Evolutionary conservation across 495 filamentous ascomycete genomes (phyloP), one percentile per base, ranked within the genome.

Genomic region (Talaromyces wortmannii): DNA sequence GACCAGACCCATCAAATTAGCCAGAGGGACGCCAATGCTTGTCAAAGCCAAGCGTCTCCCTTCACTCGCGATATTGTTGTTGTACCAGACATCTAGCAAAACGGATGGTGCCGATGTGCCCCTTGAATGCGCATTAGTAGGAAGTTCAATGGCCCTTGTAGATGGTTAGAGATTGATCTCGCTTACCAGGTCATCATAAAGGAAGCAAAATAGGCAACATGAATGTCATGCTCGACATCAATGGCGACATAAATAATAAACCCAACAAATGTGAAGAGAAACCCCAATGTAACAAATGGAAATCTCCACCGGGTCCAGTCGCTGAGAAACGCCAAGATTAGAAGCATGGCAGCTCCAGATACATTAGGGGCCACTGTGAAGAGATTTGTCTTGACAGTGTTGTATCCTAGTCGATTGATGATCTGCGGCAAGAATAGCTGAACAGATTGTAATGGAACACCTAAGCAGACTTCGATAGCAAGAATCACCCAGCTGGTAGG

Each of bases 1-100:
- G 4, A 87, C 83, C 5, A 87, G 59, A 31, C 84, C 84, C 82
- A 86, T 86, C 40, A 87, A 65, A 55, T 86, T 87, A 6, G 84
- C 83, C 11, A 84, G 63, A 2, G 85, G 84, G 0, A 87, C 83
- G 7, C 80, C 83, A 13, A 87, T 67, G n/a, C 79, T 81, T 2
- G 83, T 86, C 15, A 87, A 68, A 3, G 77, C 73, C 5, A 87
- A 72, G 10, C 85, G 80, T 15, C 77, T 75, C 23, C 79, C 78
- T 67, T 87, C 85, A 59, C 87, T 73, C 2, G 83, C 80, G 31
- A 84, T 74, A 53, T 88, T 88, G 68, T 89, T 89, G 59, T 82
- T 85, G 61, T 85, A 85, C 83, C 79, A 80, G 46, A 57, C 60
- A 48, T 69, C 64, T 2, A 74, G 60, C 6, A 72, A 32, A 15